Evolutionary conservation across 2,329 filamentous ascomycete species (phyloP), one percentile per base, ranked within the genome.

Genomic region (Aspergillus pseudonomiae): DNA sequence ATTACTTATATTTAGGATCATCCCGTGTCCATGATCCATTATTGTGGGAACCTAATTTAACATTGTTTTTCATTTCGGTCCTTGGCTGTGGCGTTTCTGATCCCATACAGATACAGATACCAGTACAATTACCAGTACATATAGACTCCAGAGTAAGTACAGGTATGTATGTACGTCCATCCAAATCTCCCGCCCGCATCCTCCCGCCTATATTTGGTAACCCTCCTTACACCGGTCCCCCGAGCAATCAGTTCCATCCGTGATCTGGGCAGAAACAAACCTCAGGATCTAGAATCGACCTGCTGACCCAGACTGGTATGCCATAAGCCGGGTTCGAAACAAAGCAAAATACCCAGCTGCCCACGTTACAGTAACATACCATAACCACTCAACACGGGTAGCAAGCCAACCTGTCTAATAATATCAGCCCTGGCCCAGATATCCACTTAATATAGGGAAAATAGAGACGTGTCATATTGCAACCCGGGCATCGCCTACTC

Each of bases 1-100:
- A 55, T 26, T 57, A 57, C 41, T 43, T 57, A 57, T 57, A 57
- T 57, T 43, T 57, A 57, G 55, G 36, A 57, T 50, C 41, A 59
- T 59, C 57, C 57, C 57, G 57, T 59, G 41, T 50, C 57, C 30
- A 2, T 26, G 57, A 59, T 59, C 57, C 57, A 59, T 59, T 39
- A 24, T 16, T 10, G 43, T 50, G 43, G 57, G 43, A 48, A 59
- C n/a, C 36, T 59, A 39, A 59, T 34, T 46, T 59, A 34, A 43
- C 28, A 10, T 46, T 30, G 1, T 52, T 32, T 26, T 46, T 41
- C 1, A 30, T 53, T 53, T 34, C 16, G 6, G 10, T 54, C 16
- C 34, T 54, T 52, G 9, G 12, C 52, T 55, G 52, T 55, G 52
- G 52, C 52, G 52, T 55, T 55, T 32, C 19, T 9, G 12, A 10